Percentiles rank a stretch among this genome's conserved stretches.
Conservation (phyloP, 176 grass and related monocot genomes). For the Thinopyrum elongatum region DNA sequence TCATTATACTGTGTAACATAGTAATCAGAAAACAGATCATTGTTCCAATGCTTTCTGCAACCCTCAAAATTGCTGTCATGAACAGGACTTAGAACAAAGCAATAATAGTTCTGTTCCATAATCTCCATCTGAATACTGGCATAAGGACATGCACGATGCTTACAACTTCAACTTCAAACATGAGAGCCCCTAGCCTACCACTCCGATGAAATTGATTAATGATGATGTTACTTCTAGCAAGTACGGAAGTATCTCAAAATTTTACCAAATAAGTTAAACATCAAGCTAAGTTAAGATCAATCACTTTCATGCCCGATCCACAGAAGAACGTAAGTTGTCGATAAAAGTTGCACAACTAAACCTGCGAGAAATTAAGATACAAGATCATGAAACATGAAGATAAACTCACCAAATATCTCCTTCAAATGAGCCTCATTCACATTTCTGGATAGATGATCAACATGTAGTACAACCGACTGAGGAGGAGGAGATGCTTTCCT, state of each 20-base stretch:
- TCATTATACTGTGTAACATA: background rate
- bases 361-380: background rate
- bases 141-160: background rate
- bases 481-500: constrained; percentile 84
- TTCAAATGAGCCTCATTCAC: constrained; percentile 96
- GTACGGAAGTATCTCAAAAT: background rate
- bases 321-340: background rate
- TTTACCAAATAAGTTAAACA: background rate
- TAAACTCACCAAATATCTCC: constrained; percentile 90
- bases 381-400: constrained; percentile 1
- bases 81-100: background rate
- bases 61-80: background rate
- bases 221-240: background rate
- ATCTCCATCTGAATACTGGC: background rate
- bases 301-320: background rate
- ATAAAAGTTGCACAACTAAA: background rate
- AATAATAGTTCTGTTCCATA: background rate
- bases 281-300: background rate
- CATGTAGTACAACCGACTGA: constrained; percentile 85
- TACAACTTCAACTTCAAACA: background rate
- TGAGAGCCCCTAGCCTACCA: background rate
- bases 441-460: constrained; percentile 95
- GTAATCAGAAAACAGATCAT: background rate
- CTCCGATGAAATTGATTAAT: background rate
- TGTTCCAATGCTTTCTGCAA: background rate